A percentile compares a stretch with the other conserved stretches of the same genome.
Evolutionary conservation across 257 asterid species (phyloP).

Genomic region (Fraxinus cuspidata): DNA sequence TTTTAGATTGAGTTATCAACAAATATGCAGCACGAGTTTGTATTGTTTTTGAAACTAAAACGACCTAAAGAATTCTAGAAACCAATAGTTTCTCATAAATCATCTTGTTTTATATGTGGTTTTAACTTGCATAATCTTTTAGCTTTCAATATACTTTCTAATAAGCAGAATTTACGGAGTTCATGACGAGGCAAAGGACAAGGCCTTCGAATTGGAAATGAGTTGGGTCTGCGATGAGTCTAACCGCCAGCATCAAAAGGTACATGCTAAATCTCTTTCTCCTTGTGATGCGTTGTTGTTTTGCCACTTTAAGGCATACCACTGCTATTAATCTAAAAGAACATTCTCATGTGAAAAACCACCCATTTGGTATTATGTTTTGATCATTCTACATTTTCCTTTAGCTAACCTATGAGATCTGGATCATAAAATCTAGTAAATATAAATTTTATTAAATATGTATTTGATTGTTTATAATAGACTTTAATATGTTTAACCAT

Average conservation of each 20-base stretch:
- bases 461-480: neutral
- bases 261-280: neutral
- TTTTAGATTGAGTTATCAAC: neutral
- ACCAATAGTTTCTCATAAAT: neutral
- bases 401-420: neutral
- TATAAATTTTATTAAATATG: neutral
- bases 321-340: neutral
- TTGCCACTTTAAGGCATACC: neutral
- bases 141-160: slow-evolving; percentile 14
- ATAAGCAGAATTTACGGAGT: slow-evolving; percentile 83
- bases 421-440: neutral
- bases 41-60: neutral
- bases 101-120: neutral
- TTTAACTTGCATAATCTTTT: neutral
- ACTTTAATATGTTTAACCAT: neutral
- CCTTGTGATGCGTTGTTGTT: neutral
- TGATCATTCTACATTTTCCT: neutral
- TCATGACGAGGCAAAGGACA: slow-evolving; percentile 97
- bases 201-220: slow-evolving; percentile 95
- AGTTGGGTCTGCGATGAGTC: slow-evolving; percentile 99
- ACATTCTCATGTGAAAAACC: neutral
- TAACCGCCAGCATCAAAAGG: slow-evolving; percentile 92
- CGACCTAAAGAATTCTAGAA: neutral
- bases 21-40: neutral
- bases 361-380: neutral